phyloP scores from a whole-genome alignment of 768 basidiomycete genomes.

The Rhizopogon roseolus region DNA sequence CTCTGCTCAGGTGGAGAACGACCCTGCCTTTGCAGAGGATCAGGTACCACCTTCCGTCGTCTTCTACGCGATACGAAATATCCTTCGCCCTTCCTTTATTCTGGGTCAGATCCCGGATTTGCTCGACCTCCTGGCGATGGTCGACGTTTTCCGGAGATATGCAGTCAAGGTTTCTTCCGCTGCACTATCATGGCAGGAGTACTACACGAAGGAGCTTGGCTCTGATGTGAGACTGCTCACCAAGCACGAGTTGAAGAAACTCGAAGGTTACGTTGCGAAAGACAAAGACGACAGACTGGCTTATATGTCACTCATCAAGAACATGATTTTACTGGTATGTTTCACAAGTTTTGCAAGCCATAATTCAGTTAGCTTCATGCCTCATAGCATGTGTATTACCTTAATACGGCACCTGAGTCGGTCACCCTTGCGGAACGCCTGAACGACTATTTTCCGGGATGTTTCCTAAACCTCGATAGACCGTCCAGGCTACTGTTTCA shows the following conservation, averaged over 20 bases:
- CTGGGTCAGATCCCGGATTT: constrained; percentile 27
- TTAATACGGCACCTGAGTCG: constrained; percentile 23
- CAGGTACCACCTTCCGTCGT: constrained; percentile 13
- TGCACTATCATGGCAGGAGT: constrained; percentile 22
- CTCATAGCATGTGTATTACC: constrained; percentile 22
- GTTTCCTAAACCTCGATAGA: constrained; percentile 4
- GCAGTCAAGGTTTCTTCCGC: constrained; percentile 12
- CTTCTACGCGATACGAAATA: constrained; percentile 24
- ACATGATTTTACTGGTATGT: constrained; percentile 18
- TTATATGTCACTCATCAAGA: constrained; percentile 19
- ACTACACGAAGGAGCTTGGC: constrained; percentile 10
- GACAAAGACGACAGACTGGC: constrained; percentile 12
- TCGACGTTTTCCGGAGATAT: constrained; percentile 20
- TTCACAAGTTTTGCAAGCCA: background rate
- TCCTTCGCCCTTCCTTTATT: constrained; percentile 23
- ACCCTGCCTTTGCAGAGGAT: background rate
- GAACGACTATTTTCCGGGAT: constrained; percentile 25
- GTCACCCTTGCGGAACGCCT: constrained; percentile 14
- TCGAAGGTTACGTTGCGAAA: constrained; percentile 9
- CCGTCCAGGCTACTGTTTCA: constrained; percentile 22
- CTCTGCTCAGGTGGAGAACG: background rate
- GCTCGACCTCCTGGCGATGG: constrained; percentile 15
- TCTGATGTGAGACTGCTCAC: constrained; percentile 15
- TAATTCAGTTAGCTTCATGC: background rate
- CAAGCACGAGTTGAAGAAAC: constrained; percentile 8